Evolutionary conservation across 2,329 filamentous ascomycete species (phyloP), one percentile per base, ranked within the genome.

Genomic region (Hymenoscyphus repandus): DNA sequence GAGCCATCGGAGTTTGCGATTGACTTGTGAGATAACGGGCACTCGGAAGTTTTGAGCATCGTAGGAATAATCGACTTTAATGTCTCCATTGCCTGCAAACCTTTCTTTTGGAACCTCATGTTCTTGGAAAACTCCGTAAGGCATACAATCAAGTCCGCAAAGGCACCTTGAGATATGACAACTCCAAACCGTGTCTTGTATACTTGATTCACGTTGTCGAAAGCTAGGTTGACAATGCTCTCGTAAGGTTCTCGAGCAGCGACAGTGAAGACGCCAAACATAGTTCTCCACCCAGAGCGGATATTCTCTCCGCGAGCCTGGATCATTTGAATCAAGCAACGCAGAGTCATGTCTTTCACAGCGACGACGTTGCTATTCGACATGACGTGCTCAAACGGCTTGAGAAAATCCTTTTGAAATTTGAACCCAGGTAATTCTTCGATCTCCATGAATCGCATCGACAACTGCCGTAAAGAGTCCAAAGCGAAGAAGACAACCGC

Each of bases 61-160:
- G 88, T 90, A 0, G 90, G 88, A 44, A 99, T 90, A 15, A 92
- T 90, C 0, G 90, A 90, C 69, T 96, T 97, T 36, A 99, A 74
- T 4, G 90, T 85, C 69, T 99, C 93, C 66, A 99, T 92, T 0
- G 93, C 92, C 65, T 96, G 90, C 47, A 99, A 69, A 15, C 91
- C 96, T 75, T 97, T 97, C 76, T 97, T 97, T 69, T 99, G 93
- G 72, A 99, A 99, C 64, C 86, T 91, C 69, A 90, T 86, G 67
- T 99, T 99, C 76, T 99, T 99, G 15, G 92, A 96, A 68, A 99
- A 99, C 68, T 97, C 90, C 0, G 95, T 99, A 56, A 99, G 73
- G 65, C 93, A 99, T 47, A 99, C 90, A 53, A 99, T 87, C 27
- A 99, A 75, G 66, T 99, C 95, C 0, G 93, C 91, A 65, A 99